Base-by-base conservation (phyloP, 805 yeast species). In the Yarrowia osloensis region DNA sequence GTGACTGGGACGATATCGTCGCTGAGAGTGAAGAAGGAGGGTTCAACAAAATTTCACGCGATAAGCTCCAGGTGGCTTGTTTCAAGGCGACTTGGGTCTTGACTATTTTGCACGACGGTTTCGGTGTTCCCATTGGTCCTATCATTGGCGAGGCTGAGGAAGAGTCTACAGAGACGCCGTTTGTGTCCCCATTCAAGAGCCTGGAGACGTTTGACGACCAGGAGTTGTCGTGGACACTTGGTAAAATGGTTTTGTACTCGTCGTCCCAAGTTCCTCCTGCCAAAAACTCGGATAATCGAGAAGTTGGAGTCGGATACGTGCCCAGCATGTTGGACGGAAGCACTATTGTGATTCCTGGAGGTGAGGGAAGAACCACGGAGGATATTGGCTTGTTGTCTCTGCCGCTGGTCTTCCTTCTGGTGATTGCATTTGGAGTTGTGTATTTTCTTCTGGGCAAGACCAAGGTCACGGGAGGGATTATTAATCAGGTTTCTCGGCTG, bases 51-150 rank as follows among this genome's bases (percentile, higher is more conserved):
- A 79, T 90, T 26, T 81, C 84, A 2, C 79, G 83, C 33, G 85
- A 87, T 0, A 71, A 72, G 13, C 79, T 95, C 39, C 81, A 80
- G 66, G 88, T 87, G 69, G 90, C 97, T 2, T 95, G 99, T 75
- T 95, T 95, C 80, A 95, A 95, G 73, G 96, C 97, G 5, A 86
- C 90, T 67, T 95, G 99, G 98, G 92, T 95, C 2, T 81, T 92
- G 42, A 92, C 89, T 73, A 84, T 95, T 35, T 78, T 95, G 29
- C 97, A 91, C 75, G 97, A 93, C 71, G 99, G 99, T 0, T 94
- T 94, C 74, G 90, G 87, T 26, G 81, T 95, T 40, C 98, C 99
- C 2, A 61, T 61, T 3, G 49, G 63, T 9, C 54, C 65, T 22
- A 33, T 29, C 74, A 73, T 39, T 8, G 65, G 29, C 3, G 49